Base-by-base conservation (phyloP, 176 grass and related monocot genomes). In the Aegilops speltoides region DNA sequence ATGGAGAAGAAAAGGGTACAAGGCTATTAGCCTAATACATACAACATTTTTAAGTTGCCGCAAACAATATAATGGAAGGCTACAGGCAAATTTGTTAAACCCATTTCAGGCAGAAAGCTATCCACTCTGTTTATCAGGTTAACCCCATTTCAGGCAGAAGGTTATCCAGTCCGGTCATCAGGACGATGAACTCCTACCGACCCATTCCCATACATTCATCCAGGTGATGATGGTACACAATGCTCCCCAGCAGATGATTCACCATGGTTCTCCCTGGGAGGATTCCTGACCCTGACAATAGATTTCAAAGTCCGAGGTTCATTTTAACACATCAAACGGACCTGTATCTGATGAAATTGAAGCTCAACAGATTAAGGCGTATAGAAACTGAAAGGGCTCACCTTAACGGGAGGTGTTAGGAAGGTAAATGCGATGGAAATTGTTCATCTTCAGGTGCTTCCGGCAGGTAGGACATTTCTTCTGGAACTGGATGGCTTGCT, bases 401-500 rank as follows among this genome's bases (percentile, higher is more conserved):
- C 86, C 88, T 84, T 85, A 89, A 78, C 68, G 76, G 76, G 63
- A n/a, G 41, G 67, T 69, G 52, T 72, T 82, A 20, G 94, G 97
- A 82, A 99, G 87, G 69, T 93, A 97, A 84, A 99, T 93, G 29
- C 94, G 91, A 74, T 97, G 97, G 32, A 87, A 85, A 68, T 87
- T 93, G 61, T 85, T 96, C 37, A 79, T 64, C 24, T 25, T 93
- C 34, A 96, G 70, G 62, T 79, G 83, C 90, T 66, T 93, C 73
- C 94, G 84, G 83, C 94, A 99, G 36, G 90, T 99, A 19, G 94
- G 94, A 6, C 97, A 99, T 91, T 89, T 99, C 90, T 99, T 99
- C 56, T 99, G 94, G 82, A 80, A 8, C 67, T 93, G 77, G 38
- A 99, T 94, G 52, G 94, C 87, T 46, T 90, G 33, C 66, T 90